These are phyloP conservation scores for Rhododendron ferrugineum DNA, from an alignment of 148 eudicot genomes.

Conservation along the genomic window DNA sequence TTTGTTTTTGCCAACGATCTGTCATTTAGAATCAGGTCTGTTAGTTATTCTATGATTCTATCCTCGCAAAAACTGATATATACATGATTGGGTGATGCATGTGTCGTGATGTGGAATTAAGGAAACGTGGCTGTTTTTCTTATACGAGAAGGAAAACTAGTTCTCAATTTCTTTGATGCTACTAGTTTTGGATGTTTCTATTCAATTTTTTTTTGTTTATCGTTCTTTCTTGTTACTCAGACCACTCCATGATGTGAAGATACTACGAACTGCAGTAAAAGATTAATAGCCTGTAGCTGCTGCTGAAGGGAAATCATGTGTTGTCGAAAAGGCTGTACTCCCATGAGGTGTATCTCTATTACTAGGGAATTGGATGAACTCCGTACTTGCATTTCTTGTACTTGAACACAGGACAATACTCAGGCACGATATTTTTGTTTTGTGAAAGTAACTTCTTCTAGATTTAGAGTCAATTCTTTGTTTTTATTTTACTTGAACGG, in stretches of 20 bases:
- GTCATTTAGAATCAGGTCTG: background rate
- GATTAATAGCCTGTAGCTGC: constrained; percentile 35
- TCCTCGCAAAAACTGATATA: background rate
- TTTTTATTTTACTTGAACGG: no score
- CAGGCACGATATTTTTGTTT: no score
- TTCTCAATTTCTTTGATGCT: background rate
- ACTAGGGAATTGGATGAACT: background rate
- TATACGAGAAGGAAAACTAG: background rate
- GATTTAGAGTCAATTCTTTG: no score
- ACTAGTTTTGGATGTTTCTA: background rate
- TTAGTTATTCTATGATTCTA: background rate
- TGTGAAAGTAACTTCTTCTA: background rate
- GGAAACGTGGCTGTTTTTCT: background rate
- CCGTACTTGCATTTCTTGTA: background rate
- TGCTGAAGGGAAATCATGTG: background rate
- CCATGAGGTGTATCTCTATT: background rate
- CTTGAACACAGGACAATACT: background rate
- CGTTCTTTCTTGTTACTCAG: constrained; percentile 22
- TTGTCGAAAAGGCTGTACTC: background rate
- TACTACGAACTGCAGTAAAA: constrained; percentile 62
- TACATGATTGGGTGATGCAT: background rate
- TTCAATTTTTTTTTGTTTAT: background rate
- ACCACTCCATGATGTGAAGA: constrained; percentile 79
- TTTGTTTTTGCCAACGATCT: background rate
- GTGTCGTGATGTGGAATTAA: background rate